Evolutionary conservation across 2,329 filamentous ascomycete species (phyloP).

Genomic region (Cryoendolithus antarcticus): DNA sequence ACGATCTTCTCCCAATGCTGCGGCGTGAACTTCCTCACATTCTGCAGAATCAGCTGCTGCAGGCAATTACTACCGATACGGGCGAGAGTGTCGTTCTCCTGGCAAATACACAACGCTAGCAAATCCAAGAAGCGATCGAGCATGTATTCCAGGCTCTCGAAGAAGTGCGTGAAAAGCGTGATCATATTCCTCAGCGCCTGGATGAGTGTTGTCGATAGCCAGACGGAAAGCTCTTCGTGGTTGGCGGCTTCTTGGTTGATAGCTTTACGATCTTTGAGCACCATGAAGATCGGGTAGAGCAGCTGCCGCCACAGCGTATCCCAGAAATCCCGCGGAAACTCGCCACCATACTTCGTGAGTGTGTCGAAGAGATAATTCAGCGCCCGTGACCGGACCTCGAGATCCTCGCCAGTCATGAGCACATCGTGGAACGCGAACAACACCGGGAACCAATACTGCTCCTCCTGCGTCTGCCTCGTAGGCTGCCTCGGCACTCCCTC

Average conservation of each 20-base stretch:
- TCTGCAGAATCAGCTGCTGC: slow-evolving; percentile 91
- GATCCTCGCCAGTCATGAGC: slow-evolving; percentile 95
- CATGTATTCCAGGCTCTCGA: slow-evolving; percentile 93
- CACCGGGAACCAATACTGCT: slow-evolving; percentile 97
- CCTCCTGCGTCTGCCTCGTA: slow-evolving; percentile 77
- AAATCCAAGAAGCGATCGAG: slow-evolving; percentile 93
- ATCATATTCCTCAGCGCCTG: slow-evolving; percentile 98
- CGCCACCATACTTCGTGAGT: slow-evolving; percentile 75
- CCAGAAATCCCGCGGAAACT: slow-evolving; percentile 93
- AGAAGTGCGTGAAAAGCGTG: slow-evolving; percentile 96
- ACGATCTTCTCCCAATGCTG: slow-evolving; percentile 93
- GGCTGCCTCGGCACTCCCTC: slow-evolving; percentile 48
- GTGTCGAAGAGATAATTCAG: slow-evolving; percentile 96
- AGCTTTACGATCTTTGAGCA: slow-evolving; percentile 74
- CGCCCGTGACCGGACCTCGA: slow-evolving; percentile 81
- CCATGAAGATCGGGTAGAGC: slow-evolving; percentile 96
- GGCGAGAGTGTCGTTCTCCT: slow-evolving; percentile 97
- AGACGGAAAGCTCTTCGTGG: slow-evolving; percentile 94
- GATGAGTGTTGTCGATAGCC: slow-evolving; percentile 98
- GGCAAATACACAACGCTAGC: slow-evolving; percentile 88
- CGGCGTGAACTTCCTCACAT: slow-evolving; percentile 78
- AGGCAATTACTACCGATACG: slow-evolving; percentile 96
- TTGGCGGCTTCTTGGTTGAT: slow-evolving; percentile 93
- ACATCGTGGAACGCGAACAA: slow-evolving; percentile 98
- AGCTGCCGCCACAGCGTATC: slow-evolving; percentile 96